phyloP scores from a whole-genome alignment of 2,329 filamentous ascomycete genomes.

The Alternaria conjuncta region DNA sequence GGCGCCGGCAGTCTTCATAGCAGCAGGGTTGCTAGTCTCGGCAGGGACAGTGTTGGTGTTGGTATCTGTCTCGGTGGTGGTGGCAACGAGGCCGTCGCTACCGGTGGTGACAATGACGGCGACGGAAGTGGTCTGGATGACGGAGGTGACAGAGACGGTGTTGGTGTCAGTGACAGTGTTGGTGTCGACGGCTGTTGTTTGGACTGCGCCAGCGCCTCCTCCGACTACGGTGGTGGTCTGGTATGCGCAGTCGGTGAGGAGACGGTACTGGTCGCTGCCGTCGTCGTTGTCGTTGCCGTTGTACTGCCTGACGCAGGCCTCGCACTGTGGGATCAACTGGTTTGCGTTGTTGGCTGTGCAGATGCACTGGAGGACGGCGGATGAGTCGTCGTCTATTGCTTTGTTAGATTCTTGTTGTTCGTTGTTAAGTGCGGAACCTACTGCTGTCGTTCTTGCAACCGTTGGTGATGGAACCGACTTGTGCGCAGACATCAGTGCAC shows the following conservation, averaged over 20 bases:
- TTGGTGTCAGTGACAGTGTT: not conserved
- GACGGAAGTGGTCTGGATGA: not conserved
- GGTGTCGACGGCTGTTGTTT: not conserved
- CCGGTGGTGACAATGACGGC: conserved; percentile 5
- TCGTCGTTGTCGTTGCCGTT: conserved; percentile 25
- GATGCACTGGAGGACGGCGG: conserved; percentile 35
- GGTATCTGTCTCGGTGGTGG: not conserved
- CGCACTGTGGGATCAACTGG: conserved; percentile 36
- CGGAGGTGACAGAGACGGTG: not conserved
- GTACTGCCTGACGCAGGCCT: conserved; percentile 38
- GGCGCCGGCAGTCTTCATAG: conserved; percentile 21
- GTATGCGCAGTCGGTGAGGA: not conserved
- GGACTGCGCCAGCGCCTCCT: not conserved
- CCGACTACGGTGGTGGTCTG: not conserved
- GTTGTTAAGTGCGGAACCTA: not conserved
- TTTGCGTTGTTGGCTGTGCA: conserved; percentile 34
- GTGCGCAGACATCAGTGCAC: conserved; percentile 37
- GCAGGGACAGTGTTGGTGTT: not conserved
- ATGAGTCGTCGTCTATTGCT: conserved; percentile 24
- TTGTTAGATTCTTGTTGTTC: not conserved
- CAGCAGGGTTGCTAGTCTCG: conserved; percentile 15
- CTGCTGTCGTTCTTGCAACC: conserved; percentile 33
- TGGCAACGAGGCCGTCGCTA: conserved; percentile 8
- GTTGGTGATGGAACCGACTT: conserved; percentile 28
- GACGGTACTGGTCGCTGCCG: not conserved